Evolutionary conservation across 257 asterid species (phyloP).

Genomic region (Solanum rostratum): DNA sequence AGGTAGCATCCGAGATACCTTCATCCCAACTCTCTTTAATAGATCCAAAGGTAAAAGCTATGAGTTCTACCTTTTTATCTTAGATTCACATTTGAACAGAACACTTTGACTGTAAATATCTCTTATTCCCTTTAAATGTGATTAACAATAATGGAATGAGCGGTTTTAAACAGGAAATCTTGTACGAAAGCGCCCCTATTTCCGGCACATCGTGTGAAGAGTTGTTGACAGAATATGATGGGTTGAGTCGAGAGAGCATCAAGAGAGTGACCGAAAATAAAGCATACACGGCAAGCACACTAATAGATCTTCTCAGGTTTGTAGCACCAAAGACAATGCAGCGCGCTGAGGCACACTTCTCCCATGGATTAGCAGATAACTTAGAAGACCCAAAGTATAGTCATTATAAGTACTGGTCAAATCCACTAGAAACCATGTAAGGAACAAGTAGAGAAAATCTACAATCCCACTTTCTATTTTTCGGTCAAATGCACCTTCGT

Average conservation of each 20-base stretch:
- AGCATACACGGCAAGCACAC: constrained; percentile 49
- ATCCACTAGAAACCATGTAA: constrained; percentile 89
- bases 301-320: constrained; percentile 52
- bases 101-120: neutral
- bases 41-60: constrained; percentile 26
- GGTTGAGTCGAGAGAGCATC: constrained; percentile 43
- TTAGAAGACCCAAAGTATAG: constrained; percentile 66
- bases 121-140: neutral
- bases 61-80: neutral
- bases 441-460: neutral
- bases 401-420: constrained; percentile 86
- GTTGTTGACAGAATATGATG: constrained; percentile 74
- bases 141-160: neutral
- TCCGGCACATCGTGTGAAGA: constrained; percentile 40
- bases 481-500: neutral
- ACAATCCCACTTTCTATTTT: neutral
- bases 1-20: constrained; percentile 44
- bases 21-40: constrained; percentile 34
- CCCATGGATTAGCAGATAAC: constrained; percentile 79
- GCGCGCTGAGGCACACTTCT: constrained; percentile 76
- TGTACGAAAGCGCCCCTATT: constrained; percentile 11
- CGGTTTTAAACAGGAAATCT: constrained; percentile 6
- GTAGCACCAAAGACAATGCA: constrained; percentile 86
- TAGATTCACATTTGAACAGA: neutral
- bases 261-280: constrained; percentile 30